These are phyloP conservation scores for Candida maltosa DNA, from an alignment of 805 yeast species.

Conservation along the genomic window DNA sequence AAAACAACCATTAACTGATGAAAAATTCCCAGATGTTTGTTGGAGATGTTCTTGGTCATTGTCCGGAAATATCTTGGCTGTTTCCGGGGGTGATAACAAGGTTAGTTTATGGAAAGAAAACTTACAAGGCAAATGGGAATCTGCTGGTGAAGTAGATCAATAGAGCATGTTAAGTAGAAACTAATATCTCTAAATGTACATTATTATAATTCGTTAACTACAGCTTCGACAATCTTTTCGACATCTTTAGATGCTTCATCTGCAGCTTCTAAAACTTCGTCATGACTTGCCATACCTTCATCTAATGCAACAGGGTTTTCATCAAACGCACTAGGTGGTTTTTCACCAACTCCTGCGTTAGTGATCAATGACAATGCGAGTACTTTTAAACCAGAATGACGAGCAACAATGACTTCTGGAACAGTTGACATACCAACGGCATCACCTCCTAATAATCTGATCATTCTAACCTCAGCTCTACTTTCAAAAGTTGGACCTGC, in stretches of 20 bases:
- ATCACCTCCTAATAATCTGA: conserved; percentile 76
- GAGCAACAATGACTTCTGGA: conserved; percentile 90
- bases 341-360: conserved; percentile 69
- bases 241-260: conserved; percentile 79
- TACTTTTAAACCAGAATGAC: conserved; percentile 81
- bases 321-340: conserved; percentile 65
- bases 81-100: conserved; percentile 93
- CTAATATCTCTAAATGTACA: conserved; percentile 1
- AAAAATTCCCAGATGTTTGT: conserved; percentile 91
- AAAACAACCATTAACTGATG: conserved; percentile 68
- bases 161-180: conserved; percentile 20
- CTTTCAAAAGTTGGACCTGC: conserved; percentile 95
- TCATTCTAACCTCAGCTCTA: conserved; percentile 83
- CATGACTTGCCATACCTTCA: conserved; percentile 83
- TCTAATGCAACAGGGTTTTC: conserved; percentile 51
- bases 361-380: conserved; percentile 86
- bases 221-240: conserved; percentile 60
- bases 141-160: conserved; percentile 94
- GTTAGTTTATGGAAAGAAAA: conserved; percentile 96
- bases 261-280: conserved; percentile 86
- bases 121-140: conserved; percentile 90
- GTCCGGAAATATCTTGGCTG: conserved; percentile 92
- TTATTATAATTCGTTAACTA: conserved; percentile 41
- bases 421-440: conserved; percentile 98
- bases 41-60: conserved; percentile 99